These are phyloP conservation scores for Brassica rapa DNA, from an alignment of 345 rosid genomes.

Conservation along the genomic window DNA sequence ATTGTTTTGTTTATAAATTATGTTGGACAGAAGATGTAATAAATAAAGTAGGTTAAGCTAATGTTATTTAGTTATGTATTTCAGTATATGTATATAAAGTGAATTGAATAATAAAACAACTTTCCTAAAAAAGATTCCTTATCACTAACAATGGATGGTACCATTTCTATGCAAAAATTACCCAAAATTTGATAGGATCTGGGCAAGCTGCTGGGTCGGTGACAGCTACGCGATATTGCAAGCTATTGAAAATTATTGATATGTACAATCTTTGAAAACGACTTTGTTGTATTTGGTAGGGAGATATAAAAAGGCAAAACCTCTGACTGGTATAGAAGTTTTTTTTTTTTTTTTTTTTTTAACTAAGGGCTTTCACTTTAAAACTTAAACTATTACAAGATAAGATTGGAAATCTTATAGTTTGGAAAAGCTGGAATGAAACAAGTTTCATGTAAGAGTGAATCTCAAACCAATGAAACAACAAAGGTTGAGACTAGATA, in stretches of 20 bases:
- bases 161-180: slow-evolving; percentile 40
- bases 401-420: no score
- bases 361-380: no score
- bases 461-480: no score
- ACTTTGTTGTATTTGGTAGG: slow-evolving; percentile 29
- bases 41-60: slow-evolving; percentile 22
- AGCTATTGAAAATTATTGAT: slow-evolving; percentile 44
- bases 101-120: slow-evolving; percentile 36
- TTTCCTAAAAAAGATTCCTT: slow-evolving; percentile 45
- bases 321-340: slow-evolving; percentile 19
- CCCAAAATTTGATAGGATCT: slow-evolving; percentile 40
- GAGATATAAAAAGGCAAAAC: slow-evolving; percentile 13
- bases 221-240: slow-evolving; percentile 45
- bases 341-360: no score
- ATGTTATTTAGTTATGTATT: slow-evolving; percentile 1
- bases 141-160: slow-evolving; percentile 43
- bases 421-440: no score
- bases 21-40: neutral
- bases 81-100: slow-evolving; percentile 28
- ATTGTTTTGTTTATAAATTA: neutral
- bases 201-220: slow-evolving; percentile 41
- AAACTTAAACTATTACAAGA: no score
- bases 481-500: no score
- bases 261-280: slow-evolving; percentile 44
- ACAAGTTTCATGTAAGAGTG: no score